Base-by-base conservation (phyloP, 2,329 filamentous ascomycete genomes). In the Colletotrichum spinosum region DNA sequence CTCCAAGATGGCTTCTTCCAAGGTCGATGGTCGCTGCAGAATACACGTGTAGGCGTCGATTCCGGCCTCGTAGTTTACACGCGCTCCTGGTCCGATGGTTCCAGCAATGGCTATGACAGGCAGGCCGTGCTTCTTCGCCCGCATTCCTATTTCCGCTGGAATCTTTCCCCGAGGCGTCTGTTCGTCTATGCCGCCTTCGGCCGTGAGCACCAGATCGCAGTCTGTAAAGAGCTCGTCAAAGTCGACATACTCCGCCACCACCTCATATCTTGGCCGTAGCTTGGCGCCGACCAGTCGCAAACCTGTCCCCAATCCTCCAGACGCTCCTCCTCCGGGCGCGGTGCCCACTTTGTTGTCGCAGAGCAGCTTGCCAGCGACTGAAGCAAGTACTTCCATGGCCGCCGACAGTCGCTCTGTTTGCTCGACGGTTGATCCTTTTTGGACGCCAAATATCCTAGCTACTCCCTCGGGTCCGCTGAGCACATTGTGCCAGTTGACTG, bases 151-250 rank as follows among this genome's bases (percentile, higher is more conserved):
- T 70, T 86, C 83, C 3, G 79, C 83, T 8, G 84, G 83, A 67
- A 86, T 84, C 70, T 86, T 86, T 2, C 84, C 84, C 48, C 77
- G 74, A 0, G 83, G 79, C 0, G 83, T 84, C 67, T 86, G 84
- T 50, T 79, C 77, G 67, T 86, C 84, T 13, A 86, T 78, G 9
- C 82, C 81, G 1, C 84, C 83, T 69, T 86, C 84, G 2, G 83
- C 84, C 0, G 83, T 86, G 67, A 86, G 76, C 0, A 85, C 81
- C 8, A 86, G 76, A 62, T 86, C 80, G 67, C 81, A 84, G 35
- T 79, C 71, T 12, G 79, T 76, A 57, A 86, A 81, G 4, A 84
- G 74, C 2, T 74, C 73, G 45, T 81, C 77, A 35, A 86, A 72
- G 55, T 80, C 77, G 52, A 86, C 81, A 68, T 84, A 85, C 64